Conservation (phyloP, 2,329 filamentous ascomycete genomes). For the Tolypocladium tropicale region DNA sequence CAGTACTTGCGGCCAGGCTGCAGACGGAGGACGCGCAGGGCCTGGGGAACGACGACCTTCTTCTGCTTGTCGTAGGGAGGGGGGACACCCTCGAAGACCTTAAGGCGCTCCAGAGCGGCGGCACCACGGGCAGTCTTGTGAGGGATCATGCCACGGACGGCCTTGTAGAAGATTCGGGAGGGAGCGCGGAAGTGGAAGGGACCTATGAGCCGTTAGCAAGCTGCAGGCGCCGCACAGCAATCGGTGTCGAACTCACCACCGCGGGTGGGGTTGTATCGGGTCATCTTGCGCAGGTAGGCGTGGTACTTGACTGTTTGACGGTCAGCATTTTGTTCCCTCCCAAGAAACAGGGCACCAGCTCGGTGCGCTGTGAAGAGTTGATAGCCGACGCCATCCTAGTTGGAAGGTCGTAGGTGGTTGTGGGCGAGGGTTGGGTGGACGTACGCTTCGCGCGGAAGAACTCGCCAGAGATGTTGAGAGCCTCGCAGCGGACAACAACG, state of each 20-base stretch:
- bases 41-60: constrained; percentile 98
- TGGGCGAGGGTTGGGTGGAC: constrained; percentile 32
- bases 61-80: constrained; percentile 99
- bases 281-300: constrained; percentile 99
- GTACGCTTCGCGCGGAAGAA: constrained; percentile 99
- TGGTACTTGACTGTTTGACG: constrained; percentile 90
- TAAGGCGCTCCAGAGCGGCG: constrained; percentile 93
- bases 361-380: neutral
- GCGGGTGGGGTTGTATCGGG: constrained; percentile 98
- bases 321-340: constrained; percentile 31
- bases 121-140: constrained; percentile 99
- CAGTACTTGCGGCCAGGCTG: constrained; percentile 99
- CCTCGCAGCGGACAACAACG: constrained; percentile 96
- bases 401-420: neutral
- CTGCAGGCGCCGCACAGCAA: constrained; percentile 16
- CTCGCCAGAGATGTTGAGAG: constrained; percentile 99
- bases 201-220: constrained; percentile 41
- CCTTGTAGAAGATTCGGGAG: constrained; percentile 99
- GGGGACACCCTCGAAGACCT: constrained; percentile 99
- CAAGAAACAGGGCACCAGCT: neutral
- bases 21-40: constrained; percentile 88
- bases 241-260: constrained; percentile 58
- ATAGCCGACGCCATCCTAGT: neutral
- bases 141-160: constrained; percentile 98
- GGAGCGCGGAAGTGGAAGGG: constrained; percentile 99